phyloP scores from a whole-genome alignment of 1,139 yeast genomes.

The Groenewaldozyma sp. region DNA sequence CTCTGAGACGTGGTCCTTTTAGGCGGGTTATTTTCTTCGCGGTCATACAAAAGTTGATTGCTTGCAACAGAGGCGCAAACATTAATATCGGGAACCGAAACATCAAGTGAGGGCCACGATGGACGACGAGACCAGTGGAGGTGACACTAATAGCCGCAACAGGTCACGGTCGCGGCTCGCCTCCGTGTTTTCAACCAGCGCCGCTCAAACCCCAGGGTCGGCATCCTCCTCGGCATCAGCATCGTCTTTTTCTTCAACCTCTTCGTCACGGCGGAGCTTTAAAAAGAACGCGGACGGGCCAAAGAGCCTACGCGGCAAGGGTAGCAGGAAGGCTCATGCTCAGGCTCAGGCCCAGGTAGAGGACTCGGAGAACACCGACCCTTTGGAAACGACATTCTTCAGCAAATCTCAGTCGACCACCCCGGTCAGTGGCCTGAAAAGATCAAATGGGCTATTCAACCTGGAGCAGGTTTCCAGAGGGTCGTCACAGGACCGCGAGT shows the following conservation, averaged over 20 bases:
- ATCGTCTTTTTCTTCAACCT: not conserved
- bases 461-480: constrained; percentile 30
- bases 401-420: not conserved
- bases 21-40: no score
- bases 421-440: constrained; percentile 6
- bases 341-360: not conserved
- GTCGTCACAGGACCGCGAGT: not conserved
- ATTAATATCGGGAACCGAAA: no score
- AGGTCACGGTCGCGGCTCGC: no score
- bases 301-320: not conserved
- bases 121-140: no score
- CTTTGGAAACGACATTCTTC: not conserved
- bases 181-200: no score
- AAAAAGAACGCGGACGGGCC: not conserved
- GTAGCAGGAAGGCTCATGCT: not conserved
- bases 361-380: constrained; percentile 2
- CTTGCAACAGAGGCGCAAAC: no score
- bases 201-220: no score
- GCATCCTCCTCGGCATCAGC: not conserved
- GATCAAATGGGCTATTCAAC: constrained; percentile 34
- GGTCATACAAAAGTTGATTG: no score
- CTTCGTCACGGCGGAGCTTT: not conserved
- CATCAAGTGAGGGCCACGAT: no score
- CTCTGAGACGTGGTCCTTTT: no score
- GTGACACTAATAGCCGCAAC: no score